These are phyloP conservation scores for Nicotiana paniculata DNA, from an alignment of 257 asterid genomes.

Conservation along the genomic window DNA sequence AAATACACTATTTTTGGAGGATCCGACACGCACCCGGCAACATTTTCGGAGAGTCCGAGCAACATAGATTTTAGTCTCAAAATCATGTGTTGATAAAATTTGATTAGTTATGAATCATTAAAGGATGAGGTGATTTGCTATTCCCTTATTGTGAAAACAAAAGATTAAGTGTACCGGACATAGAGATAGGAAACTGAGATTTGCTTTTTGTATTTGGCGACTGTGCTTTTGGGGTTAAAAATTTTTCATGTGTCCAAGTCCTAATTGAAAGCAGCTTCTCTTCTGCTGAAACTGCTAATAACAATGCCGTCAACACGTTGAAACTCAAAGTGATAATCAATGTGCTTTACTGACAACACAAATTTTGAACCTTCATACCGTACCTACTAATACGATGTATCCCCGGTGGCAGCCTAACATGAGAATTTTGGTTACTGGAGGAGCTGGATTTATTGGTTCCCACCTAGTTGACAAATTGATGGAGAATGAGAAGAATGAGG, in stretches of 20 bases:
- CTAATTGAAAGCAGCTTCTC: too few species aligned
- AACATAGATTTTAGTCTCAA: background rate
- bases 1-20: too few species aligned
- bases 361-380: background rate
- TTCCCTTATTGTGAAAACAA: background rate
- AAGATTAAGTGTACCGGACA: background rate
- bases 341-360: background rate
- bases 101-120: too few species aligned
- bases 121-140: too few species aligned
- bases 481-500: conserved; percentile 52
- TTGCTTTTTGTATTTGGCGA: background rate
- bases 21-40: too few species aligned
- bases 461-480: conserved; percentile 44
- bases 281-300: too few species aligned
- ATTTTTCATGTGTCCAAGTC: background rate
- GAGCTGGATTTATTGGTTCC: conserved; percentile 50
- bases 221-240: background rate
- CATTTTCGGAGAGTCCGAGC: too few species aligned
- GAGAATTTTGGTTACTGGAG: conserved; percentile 53
- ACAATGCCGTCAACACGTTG: background rate
- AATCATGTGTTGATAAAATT: background rate
- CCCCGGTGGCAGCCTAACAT: conserved; percentile 25
- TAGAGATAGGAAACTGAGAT: background rate
- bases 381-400: background rate
- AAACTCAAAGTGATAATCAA: background rate